A percentile compares a stretch with the other conserved stretches of the same genome.
Evolutionary conservation across 805 yeast genomes (phyloP).

Genomic region (Ogataea nakhonphanomensis): DNA sequence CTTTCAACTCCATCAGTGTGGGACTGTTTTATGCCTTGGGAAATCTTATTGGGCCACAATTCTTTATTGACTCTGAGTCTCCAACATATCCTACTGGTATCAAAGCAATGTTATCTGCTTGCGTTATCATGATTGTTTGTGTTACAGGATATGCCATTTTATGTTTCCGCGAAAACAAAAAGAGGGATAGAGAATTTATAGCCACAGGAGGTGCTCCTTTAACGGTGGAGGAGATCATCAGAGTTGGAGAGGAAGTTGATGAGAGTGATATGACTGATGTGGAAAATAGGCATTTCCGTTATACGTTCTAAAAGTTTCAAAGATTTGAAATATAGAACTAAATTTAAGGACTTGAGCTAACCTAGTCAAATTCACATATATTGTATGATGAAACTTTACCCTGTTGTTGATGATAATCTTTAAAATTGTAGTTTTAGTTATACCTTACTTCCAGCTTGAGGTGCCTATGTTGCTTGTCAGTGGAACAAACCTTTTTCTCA

Average conservation of each 20-base stretch:
- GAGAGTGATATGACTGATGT: slow-evolving; percentile 52
- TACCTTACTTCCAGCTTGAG: no score
- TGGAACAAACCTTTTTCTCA: no score
- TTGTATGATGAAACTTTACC: no score
- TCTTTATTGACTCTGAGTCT: slow-evolving; percentile 48
- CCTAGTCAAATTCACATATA: no score
- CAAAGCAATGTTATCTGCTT: slow-evolving; percentile 36
- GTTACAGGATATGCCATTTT: slow-evolving; percentile 17
- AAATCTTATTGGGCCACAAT: slow-evolving; percentile 61
- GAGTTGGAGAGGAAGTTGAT: slow-evolving; percentile 20
- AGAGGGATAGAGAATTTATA: slow-evolving; percentile 1
- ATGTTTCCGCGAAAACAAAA: slow-evolving; percentile 42
- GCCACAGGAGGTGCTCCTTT: neutral
- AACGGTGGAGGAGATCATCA: slow-evolving; percentile 14
- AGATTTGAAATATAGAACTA: no score
- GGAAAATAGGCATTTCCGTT: slow-evolving; percentile 56
- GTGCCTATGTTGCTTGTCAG: no score
- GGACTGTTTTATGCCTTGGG: slow-evolving; percentile 55
- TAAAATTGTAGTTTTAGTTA: no score
- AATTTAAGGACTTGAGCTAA: no score
- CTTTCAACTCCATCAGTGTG: slow-evolving; percentile 28
- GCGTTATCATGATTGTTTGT: slow-evolving; percentile 22
- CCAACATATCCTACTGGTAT: slow-evolving; percentile 59
- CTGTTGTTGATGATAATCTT: no score
- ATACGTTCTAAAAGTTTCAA: slow-evolving; percentile 24